Percentiles rank a stretch among this genome's conserved stretches.
phyloP scores from a whole-genome alignment of 768 basidiomycete species.

The Phlebiopsis flavidoalba region DNA sequence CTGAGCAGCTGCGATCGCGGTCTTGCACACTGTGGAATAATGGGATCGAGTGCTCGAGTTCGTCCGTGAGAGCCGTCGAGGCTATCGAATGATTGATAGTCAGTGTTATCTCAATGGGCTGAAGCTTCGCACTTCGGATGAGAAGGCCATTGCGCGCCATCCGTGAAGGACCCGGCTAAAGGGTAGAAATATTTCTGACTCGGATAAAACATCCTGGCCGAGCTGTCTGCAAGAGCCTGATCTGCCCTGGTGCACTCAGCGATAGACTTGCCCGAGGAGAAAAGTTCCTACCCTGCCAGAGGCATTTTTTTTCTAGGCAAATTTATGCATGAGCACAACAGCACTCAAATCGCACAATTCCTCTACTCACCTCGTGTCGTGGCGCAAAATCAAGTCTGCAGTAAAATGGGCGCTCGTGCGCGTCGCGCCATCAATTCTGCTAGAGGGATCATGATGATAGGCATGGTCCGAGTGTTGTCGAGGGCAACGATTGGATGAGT shows the following conservation, averaged over 20 bases:
- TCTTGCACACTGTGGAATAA: slow-evolving; percentile 46
- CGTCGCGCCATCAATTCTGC: neutral
- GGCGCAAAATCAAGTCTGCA: neutral
- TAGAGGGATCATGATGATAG: neutral
- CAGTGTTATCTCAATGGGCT: slow-evolving; percentile 52
- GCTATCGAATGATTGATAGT: slow-evolving; percentile 46
- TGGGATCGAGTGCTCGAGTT: slow-evolving; percentile 57
- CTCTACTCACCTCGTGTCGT: neutral
- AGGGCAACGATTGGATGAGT: slow-evolving; percentile 24
- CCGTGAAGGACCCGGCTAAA: slow-evolving; percentile 33
- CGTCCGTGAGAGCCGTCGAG: slow-evolving; percentile 44
- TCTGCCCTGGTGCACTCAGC: neutral
- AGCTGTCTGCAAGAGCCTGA: neutral
- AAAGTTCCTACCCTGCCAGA: neutral
- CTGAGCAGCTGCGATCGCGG: slow-evolving; percentile 23
- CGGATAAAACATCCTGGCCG: slow-evolving; percentile 32
- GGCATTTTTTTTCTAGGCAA: neutral
- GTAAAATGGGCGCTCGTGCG: neutral
- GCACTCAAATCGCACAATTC: neutral
- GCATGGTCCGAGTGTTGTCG: slow-evolving; percentile 1
- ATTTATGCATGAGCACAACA: neutral
- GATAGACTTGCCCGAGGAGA: neutral
- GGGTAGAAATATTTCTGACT: slow-evolving; percentile 44
- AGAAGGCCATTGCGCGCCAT: slow-evolving; percentile 44
- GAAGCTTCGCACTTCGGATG: slow-evolving; percentile 30